These are phyloP conservation scores for Daldinia sp. DNA, from an alignment of 2,329 filamentous ascomycete genomes.

Conservation along the genomic window DNA sequence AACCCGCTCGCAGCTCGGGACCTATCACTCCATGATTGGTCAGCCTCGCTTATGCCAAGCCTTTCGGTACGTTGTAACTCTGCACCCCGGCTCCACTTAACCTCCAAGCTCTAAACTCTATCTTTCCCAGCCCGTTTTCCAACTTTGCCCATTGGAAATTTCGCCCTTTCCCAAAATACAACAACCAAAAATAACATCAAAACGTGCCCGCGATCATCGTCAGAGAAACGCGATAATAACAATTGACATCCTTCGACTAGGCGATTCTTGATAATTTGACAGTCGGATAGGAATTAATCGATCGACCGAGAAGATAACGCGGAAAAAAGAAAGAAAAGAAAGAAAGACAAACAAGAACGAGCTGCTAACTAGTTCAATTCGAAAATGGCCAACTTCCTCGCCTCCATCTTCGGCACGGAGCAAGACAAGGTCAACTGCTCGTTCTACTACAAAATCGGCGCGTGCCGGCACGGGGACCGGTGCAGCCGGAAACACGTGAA, in stretches of 20 bases:
- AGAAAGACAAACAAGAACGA: not conserved
- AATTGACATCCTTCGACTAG: not conserved
- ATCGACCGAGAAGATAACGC: not conserved
- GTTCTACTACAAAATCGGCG: constrained; percentile 99
- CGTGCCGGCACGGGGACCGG: constrained; percentile 97
- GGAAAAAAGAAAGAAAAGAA: not conserved
- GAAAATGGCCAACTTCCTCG: constrained; percentile 94
- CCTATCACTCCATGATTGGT: constrained; percentile 19
- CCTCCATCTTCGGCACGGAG: constrained; percentile 99
- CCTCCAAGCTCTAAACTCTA: constrained; percentile 29
- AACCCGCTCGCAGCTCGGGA: constrained; percentile 12
- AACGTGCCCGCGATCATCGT: not conserved
- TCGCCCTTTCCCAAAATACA: constrained; percentile 26
- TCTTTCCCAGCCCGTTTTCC: constrained; percentile 21
- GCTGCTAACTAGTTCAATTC: not conserved
- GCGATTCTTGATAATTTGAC: not conserved
- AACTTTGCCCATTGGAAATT: constrained; percentile 15
- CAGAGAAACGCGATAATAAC: not conserved
- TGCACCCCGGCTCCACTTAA: constrained; percentile 21
- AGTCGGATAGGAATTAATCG: too few relatives aligned
- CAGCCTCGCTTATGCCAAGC: constrained; percentile 26
- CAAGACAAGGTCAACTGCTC: constrained; percentile 99
- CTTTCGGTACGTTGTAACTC: constrained; percentile 3
- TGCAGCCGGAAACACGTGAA: constrained; percentile 99
- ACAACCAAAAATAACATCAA: not conserved